These are phyloP conservation scores for Lipomyces mesembrius DNA, from an alignment of 805 yeast genomes.

Conservation along the genomic window DNA sequence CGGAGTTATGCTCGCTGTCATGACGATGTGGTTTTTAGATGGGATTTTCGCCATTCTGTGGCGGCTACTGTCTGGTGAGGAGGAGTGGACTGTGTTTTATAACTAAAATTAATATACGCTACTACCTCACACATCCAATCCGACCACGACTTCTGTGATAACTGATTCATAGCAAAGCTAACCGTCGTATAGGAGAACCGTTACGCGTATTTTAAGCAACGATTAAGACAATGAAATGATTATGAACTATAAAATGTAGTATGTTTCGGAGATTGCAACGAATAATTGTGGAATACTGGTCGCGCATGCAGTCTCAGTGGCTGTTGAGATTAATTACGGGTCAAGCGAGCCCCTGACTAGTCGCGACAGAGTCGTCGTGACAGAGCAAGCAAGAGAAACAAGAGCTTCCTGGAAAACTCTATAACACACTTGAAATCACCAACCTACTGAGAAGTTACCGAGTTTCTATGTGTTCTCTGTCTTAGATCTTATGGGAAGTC, in stretches of 20 bases:
- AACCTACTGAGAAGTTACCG: neutral
- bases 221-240: too few relatives aligned
- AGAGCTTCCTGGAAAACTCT: too few relatives aligned
- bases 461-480: neutral
- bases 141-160: neutral
- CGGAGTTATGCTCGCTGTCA: neutral
- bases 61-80: neutral
- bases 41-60: neutral
- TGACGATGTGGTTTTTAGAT: neutral
- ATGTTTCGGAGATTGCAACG: neutral
- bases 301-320: too few relatives aligned
- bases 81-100: neutral
- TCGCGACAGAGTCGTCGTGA: too few relatives aligned
- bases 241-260: too few relatives aligned
- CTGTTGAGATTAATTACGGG: too few relatives aligned
- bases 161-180: neutral
- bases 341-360: too few relatives aligned
- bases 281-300: neutral
- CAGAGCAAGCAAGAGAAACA: too few relatives aligned
- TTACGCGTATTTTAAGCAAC: too few relatives aligned
- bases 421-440: too few relatives aligned
- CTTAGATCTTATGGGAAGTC: neutral
- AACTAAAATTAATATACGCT: neutral
- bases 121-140: conserved; percentile 1
- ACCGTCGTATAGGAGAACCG: neutral